A percentile compares a stretch with the other conserved stretches of the same genome.
These are phyloP conservation scores for Prunus yedoensis DNA, from an alignment of 331 rosid species.

Conservation along the genomic window DNA sequence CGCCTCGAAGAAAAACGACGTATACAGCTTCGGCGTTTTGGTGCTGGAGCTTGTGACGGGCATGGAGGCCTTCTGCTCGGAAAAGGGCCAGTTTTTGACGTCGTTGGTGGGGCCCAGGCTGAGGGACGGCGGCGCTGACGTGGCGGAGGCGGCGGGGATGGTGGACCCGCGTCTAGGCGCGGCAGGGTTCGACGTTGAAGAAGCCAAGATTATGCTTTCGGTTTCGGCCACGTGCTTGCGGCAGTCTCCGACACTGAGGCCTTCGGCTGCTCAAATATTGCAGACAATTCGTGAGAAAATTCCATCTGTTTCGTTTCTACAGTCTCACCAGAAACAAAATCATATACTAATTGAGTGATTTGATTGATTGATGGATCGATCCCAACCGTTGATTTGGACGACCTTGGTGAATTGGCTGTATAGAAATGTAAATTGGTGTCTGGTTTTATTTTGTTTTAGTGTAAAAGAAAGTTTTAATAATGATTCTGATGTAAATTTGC, in stretches of 20 bases:
- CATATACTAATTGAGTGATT: neutral
- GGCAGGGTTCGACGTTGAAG: constrained; percentile 27
- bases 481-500: constrained; percentile 11
- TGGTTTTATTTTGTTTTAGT: neutral
- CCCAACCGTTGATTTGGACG: neutral
- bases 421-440: neutral
- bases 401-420: neutral
- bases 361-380: neutral
- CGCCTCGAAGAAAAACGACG: constrained; percentile 53
- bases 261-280: constrained; percentile 29
- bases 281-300: constrained; percentile 7
- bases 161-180: constrained; percentile 31
- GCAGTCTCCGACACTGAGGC: constrained; percentile 44
- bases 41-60: constrained; percentile 45
- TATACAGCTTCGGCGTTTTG: constrained; percentile 48
- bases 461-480: neutral
- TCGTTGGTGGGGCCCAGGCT: constrained; percentile 6
- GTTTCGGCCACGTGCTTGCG: constrained; percentile 33
- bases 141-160: constrained; percentile 3
- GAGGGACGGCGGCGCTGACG: neutral
- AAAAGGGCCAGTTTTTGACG: constrained; percentile 26
- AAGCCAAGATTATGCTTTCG: constrained; percentile 32
- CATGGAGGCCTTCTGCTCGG: constrained; percentile 38
- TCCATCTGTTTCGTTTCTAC: neutral
- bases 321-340: constrained; percentile 3